phyloP scores from a whole-genome alignment of 345 rosid species.

The Eutrema yunnanense region DNA sequence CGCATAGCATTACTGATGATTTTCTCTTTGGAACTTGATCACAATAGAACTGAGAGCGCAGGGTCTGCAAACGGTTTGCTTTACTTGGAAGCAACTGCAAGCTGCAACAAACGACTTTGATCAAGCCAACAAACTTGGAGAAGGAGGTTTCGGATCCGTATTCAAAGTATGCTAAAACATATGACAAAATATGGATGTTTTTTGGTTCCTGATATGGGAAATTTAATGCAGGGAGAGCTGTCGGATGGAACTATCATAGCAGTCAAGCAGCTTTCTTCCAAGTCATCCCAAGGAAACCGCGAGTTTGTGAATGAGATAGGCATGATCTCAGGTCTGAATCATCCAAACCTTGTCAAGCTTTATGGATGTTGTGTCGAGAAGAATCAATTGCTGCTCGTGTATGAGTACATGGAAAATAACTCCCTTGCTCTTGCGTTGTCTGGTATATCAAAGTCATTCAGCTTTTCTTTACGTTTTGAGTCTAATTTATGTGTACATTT shows the following conservation, averaged over 20 bases:
- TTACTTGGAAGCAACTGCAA: slow-evolving; percentile 20
- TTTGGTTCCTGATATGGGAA: neutral
- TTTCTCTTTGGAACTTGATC: neutral
- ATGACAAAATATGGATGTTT: neutral
- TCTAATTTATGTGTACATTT: neutral
- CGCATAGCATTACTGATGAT: neutral
- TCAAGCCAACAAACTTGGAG: slow-evolving; percentile 26
- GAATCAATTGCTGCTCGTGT: slow-evolving; percentile 32
- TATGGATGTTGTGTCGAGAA: slow-evolving; percentile 37
- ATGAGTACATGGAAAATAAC: slow-evolving; percentile 45
- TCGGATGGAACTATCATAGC: slow-evolving; percentile 30
- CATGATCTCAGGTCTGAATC: slow-evolving; percentile 36
- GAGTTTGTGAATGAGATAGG: slow-evolving; percentile 43
- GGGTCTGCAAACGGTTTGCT: slow-evolving; percentile 12
- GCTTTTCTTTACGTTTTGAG: neutral
- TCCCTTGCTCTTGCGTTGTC: slow-evolving; percentile 28
- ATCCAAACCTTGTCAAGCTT: slow-evolving; percentile 38
- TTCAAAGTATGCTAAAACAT: slow-evolving; percentile 4
- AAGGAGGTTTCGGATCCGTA: slow-evolving; percentile 30
- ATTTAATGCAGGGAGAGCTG: neutral
- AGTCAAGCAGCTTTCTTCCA: slow-evolving; percentile 38
- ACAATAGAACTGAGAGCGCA: slow-evolving; percentile 2
- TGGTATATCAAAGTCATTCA: slow-evolving; percentile 10
- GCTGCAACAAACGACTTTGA: slow-evolving; percentile 24
- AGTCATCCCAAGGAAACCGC: slow-evolving; percentile 37